Percentiles rank a stretch among this genome's conserved stretches.
Evolutionary conservation across 2,329 filamentous ascomycete species (phyloP).

Genomic region (Alternaria triticimaculans): DNA sequence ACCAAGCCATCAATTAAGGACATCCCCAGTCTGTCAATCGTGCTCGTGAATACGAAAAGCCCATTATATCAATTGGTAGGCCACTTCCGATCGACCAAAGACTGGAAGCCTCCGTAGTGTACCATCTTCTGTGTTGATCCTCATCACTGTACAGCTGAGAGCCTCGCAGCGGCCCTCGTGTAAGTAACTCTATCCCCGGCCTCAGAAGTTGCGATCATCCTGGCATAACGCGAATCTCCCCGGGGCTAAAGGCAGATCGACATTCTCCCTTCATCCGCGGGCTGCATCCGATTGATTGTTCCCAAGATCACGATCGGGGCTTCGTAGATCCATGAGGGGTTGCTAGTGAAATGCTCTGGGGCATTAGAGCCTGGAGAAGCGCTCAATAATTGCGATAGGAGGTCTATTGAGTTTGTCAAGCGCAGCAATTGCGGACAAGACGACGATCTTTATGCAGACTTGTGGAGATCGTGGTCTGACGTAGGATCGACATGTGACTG

Average conservation of each 20-base stretch:
- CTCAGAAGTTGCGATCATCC: slow-evolving; percentile 5
- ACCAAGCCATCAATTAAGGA: neutral
- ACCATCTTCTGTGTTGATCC: neutral
- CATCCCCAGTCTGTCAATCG: neutral
- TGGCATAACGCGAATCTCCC: neutral
- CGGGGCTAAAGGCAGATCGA: slow-evolving; percentile 10
- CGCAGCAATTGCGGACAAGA: neutral
- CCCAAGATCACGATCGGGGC: slow-evolving; percentile 1
- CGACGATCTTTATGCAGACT: neutral
- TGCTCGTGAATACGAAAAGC: neutral
- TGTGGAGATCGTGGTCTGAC: neutral
- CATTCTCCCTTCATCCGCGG: slow-evolving; percentile 5
- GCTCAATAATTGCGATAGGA: neutral
- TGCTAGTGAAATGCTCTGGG: neutral
- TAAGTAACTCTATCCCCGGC: neutral
- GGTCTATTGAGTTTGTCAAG: neutral
- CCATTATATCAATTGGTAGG: neutral
- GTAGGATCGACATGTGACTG: neutral
- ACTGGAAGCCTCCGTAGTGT: neutral
- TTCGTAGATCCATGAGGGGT: slow-evolving; percentile 2
- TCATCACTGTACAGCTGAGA: neutral
- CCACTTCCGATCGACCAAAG: neutral
- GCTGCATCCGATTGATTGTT: neutral
- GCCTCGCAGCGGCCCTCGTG: neutral
- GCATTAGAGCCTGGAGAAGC: neutral